Evolutionary conservation across 768 basidiomycete genomes (phyloP), one percentile per base, ranked within the genome.

Genomic region (Termitomyces sp.): DNA sequence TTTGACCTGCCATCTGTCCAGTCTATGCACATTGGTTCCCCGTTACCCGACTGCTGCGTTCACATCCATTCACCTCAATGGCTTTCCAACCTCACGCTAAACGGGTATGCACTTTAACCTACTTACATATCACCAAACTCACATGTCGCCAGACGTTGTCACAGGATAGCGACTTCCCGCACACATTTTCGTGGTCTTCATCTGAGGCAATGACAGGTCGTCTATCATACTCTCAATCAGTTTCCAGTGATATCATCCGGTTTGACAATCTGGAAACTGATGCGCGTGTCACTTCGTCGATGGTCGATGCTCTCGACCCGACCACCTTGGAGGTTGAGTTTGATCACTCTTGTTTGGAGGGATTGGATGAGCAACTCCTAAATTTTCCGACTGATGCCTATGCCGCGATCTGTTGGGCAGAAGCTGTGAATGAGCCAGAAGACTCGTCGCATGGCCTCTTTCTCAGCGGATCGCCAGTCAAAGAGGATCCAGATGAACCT

Each of bases 271-370:
- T 60, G 38, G 56, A 57, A 42, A 59, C 65, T 24, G 63, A 46
- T 14, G 41, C 45, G 46, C 42, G 46, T 61, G n/a, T 58, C 51
- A 2, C 59, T 60, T 21, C 55, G 6, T 22, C 40, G 19, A 47
- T 61, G 15, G 26, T 49, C 41, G 40, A 60, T 35, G 32, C 73
- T 42, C 61, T 77, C 45, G 73, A 76, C 51, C 70, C 65, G 22
- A 74, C 72, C 17, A 70, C 70, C 1, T 63, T 73, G 28, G 67
- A 70, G 12, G 60, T 72, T 46, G 72, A 67, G 10, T 73, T 76
- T 52, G 71, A 77, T 62, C 35, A 62, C 34, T 67, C 70, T 46
- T 72, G 71, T 57, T 60, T 77, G 26, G 66, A 71, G 22, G 74
- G 74, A 8, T 66, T 77, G 12, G 74, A 74, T 41, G 68, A 71